Evolutionary conservation across 495 filamentous ascomycete species (phyloP), one percentile per base, ranked within the genome.

Genomic region (Penicillium flavigenum): DNA sequence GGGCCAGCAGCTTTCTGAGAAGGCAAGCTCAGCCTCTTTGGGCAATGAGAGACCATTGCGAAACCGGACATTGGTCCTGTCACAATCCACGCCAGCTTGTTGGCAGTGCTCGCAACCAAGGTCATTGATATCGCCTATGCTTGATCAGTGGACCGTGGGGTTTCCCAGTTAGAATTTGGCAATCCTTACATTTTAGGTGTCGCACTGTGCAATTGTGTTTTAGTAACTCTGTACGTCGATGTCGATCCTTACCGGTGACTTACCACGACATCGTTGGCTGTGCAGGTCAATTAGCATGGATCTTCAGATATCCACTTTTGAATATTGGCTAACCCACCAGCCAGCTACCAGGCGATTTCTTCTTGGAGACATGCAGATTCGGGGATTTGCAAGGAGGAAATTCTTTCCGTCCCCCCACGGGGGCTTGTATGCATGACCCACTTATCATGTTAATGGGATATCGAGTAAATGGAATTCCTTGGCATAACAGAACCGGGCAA

Each of bases 101-200:
- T 57, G 52, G 32, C 68, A 71, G 34, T 60, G 63, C 9, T 31
- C 22, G n/a, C 68, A 71, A 16, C 20, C 44, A n/a, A 45, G 38
- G 10, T 46, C 29, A 5, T 64, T 24, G 8, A 60, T 20, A 44
- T 71, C 66, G 14, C 68, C 68, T 71, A 24, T n/a, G 24, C 55
- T 22, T 19, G 22, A 5, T 19, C 4, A 17, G 12, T 34, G 0
- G 11, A 5, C 10, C 8, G 0, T 29, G 22, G 22, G 6, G 4
- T 19, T 11, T 19, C 1, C 1, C 7, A 3, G 5, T 17, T 17
- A 3, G 14, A 31, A 31, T 3, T 31, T 8, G 29, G 29, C 0
- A n/a, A 19, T 10, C 3, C 68, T 22, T 56, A 69, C 68, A 71
- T 54, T 60, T 71, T 10, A 69, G 34, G 58, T 71, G 66, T 3